These are phyloP conservation scores for Boletus tomentosulus DNA, from an alignment of 768 basidiomycete genomes.

Conservation along the genomic window DNA sequence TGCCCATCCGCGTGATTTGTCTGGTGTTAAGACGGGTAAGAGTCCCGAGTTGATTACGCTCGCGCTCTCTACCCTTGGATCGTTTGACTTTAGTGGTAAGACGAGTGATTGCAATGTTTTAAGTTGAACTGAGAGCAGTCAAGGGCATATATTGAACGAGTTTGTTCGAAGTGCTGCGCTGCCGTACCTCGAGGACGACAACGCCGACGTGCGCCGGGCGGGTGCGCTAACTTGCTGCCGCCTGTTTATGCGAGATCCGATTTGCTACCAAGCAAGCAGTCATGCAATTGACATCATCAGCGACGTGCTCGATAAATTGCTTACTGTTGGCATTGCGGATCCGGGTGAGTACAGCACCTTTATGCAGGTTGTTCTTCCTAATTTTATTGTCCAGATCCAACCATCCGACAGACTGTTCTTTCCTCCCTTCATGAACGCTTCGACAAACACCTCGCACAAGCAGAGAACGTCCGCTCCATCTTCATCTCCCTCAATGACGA, in stretches of 20 bases:
- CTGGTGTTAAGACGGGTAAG: slow-evolving; percentile 52
- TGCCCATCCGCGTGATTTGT: slow-evolving; percentile 48
- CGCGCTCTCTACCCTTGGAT: slow-evolving; percentile 81
- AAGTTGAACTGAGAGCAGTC: slow-evolving; percentile 7
- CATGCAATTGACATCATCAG: slow-evolving; percentile 96
- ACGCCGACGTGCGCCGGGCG: slow-evolving; percentile 78
- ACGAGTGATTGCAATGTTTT: neutral
- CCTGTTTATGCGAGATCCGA: slow-evolving; percentile 91
- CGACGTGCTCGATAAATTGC: slow-evolving; percentile 94
- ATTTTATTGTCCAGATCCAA: slow-evolving; percentile 45
- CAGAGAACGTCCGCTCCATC: slow-evolving; percentile 94
- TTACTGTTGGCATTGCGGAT: slow-evolving; percentile 95
- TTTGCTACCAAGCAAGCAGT: slow-evolving; percentile 92
- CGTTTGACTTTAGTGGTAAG: slow-evolving; percentile 91
- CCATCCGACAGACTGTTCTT: slow-evolving; percentile 83
- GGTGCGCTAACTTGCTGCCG: slow-evolving; percentile 91
- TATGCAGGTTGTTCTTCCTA: slow-evolving; percentile 3
- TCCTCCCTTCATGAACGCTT: slow-evolving; percentile 87
- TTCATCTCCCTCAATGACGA: slow-evolving; percentile 99
- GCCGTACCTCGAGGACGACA: slow-evolving; percentile 92
- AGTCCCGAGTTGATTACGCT: slow-evolving; percentile 69
- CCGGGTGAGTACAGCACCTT: slow-evolving; percentile 55
- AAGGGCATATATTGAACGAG: slow-evolving; percentile 91
- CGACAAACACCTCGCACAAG: slow-evolving; percentile 95
- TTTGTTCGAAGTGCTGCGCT: slow-evolving; percentile 90